phyloP scores from a whole-genome alignment of 352 stramenopile species.

The Pythium biforme region DNA sequence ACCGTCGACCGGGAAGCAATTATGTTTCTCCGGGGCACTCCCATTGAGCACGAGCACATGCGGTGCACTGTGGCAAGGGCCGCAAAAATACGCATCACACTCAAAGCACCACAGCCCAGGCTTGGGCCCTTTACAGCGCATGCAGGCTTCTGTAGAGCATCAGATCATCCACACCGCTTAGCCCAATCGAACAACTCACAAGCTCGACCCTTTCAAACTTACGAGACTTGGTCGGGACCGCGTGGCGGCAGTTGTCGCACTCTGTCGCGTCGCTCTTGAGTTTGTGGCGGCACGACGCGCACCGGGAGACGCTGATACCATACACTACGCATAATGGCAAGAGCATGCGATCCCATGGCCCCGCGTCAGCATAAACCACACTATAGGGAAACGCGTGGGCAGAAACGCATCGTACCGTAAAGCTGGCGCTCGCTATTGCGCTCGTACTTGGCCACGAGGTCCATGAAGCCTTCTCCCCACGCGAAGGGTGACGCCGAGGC shows the following conservation, averaged over 20 bases:
- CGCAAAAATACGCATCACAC: slow-evolving; percentile 66
- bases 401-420: slow-evolving; percentile 37
- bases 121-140: slow-evolving; percentile 34
- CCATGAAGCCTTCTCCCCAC: slow-evolving; percentile 23
- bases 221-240: slow-evolving; percentile 16
- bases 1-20: slow-evolving; percentile 58
- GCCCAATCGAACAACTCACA: neutral
- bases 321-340: slow-evolving; percentile 40
- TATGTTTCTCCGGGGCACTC: slow-evolving; percentile 32
- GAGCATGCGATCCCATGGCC: neutral
- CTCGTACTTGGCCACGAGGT: slow-evolving; percentile 42
- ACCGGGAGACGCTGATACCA: slow-evolving; percentile 54
- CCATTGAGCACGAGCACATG: slow-evolving; percentile 48
- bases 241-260: slow-evolving; percentile 48
- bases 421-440: slow-evolving; percentile 47
- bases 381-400: neutral
- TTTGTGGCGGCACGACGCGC: slow-evolving; percentile 42
- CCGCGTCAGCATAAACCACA: too few species aligned
- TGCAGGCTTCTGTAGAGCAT: slow-evolving; percentile 38
- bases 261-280: slow-evolving; percentile 32
- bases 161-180: neutral
- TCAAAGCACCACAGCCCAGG: slow-evolving; percentile 65
- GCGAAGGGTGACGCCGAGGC: neutral
- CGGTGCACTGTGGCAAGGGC: slow-evolving; percentile 46
- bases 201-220: slow-evolving; percentile 6